Evolutionary conservation across 73 alveolate species (phyloP), one percentile per base, ranked within the genome.

Genomic region (Uronychia binucleata): DNA sequence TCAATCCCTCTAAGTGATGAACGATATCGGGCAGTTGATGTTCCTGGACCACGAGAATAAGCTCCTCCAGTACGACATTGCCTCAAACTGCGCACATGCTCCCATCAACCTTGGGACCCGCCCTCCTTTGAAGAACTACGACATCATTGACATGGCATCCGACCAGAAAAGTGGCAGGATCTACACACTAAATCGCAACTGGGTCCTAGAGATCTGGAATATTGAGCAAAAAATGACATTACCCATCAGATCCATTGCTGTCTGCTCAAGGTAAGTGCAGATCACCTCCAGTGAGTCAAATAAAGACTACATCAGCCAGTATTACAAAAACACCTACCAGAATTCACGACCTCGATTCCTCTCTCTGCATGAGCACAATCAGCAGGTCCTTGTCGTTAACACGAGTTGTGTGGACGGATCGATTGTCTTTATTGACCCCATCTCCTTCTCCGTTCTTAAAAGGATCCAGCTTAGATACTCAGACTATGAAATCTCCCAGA

Each of bases 351-450:
- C 95, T 26, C 78, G 88, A 59, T 77, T 90, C 60, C 29, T 90
- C 28, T 77, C 90, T 75, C 78, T 90, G 11, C 33, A 81, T 1
- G 91, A 85, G 34, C 90, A 78, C 31, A 77, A 85, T 74, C 46
- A 85, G 34, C 74, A 85, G 46, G 80, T 79, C 1, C 31, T 90
- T 29, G 88, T 90, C 33, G 91, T 86, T 1, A 90, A 90, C 79
- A 89, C 95, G 0, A 57, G 92, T 26, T 90, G 95, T 86, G 95
- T 79, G n/a, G 93, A 90, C 75, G 95, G 95, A 1, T 77, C 82
- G 57, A 77, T 90, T 25, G 91, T 86, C 46, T 90, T 80, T 78
- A 86, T 85, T 60, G 95, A 90, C 28, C 95, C 95, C 25, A 85
- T 90, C 57, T 90, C 95, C 29, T 80, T 90, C 82, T 79, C 93